Evolutionary conservation across 1,139 yeast genomes (phyloP).

Genomic region (Hyphopichia burtonii): DNA sequence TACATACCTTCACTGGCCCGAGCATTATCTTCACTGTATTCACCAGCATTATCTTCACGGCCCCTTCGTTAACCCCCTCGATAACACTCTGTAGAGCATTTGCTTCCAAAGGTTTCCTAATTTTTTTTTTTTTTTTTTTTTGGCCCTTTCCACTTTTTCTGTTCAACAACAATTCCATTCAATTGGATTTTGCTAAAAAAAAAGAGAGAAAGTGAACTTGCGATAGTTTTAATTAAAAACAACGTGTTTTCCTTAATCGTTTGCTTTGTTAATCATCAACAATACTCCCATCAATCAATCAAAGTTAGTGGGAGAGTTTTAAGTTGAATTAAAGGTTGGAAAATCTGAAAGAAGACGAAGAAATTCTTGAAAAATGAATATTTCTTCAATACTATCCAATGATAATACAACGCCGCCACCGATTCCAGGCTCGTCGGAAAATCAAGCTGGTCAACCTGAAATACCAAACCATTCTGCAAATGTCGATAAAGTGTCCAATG

Average conservation of each 20-base stretch:
- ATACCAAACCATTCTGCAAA: no score
- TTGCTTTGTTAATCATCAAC: not conserved
- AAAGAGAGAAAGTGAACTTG: not conserved
- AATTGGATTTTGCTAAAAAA: not conserved
- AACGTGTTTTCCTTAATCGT: not conserved
- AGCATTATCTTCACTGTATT: no score
- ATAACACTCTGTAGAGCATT: no score
- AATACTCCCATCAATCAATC: not conserved
- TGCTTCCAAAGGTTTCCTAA: no score
- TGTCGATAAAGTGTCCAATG: not conserved
- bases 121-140: not conserved
- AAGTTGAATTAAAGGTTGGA: no score
- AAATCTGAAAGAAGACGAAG: not conserved
- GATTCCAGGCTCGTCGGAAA: slow-evolving; percentile 2
- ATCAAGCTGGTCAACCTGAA: slow-evolving; percentile 1
- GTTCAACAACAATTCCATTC: not conserved
- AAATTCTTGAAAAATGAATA: slow-evolving; percentile 25
- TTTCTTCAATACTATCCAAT: slow-evolving; percentile 41
- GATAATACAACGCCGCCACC: slow-evolving; percentile 18
- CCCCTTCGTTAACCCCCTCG: no score
- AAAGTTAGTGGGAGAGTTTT: not conserved
- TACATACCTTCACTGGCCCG: no score
- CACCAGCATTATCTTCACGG: no score
- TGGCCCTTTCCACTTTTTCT: not conserved
- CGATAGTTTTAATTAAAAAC: not conserved